These are phyloP conservation scores for Cymbidium sinense DNA, from an alignment of 106 monocot genomes.

Conservation along the genomic window DNA sequence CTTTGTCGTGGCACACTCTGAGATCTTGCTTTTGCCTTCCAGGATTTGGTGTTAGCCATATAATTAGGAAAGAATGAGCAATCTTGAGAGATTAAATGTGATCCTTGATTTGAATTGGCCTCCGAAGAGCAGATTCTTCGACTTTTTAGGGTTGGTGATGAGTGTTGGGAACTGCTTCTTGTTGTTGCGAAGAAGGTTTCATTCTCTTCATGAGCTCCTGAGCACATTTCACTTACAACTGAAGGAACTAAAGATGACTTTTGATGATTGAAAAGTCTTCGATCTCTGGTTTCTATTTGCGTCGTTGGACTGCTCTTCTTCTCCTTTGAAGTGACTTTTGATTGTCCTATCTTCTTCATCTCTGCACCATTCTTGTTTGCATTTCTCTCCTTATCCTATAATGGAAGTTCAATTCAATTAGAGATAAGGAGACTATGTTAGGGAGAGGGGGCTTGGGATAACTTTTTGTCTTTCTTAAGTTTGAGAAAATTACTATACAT, in stretches of 20 bases:
- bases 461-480: too few relatives aligned
- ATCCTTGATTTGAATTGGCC: not conserved
- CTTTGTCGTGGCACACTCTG: slow-evolving; percentile 43
- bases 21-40: slow-evolving; percentile 43
- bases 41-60: slow-evolving; percentile 58
- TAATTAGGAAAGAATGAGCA: slow-evolving; percentile 16
- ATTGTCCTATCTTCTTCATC: slow-evolving; percentile 21
- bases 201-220: slow-evolving; percentile 2
- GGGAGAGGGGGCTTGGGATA: too few relatives aligned
- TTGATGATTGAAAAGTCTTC: not conserved
- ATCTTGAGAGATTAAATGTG: too few relatives aligned
- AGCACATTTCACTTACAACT: not conserved
- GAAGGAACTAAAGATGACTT: not conserved
- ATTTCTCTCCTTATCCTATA: slow-evolving; percentile 19
- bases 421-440: too few relatives aligned
- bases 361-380: slow-evolving; percentile 13
- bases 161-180: too few relatives aligned
- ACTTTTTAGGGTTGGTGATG: not conserved
- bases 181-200: too few relatives aligned
- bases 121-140: slow-evolving; percentile 1
- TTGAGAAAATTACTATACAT: too few relatives aligned
- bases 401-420: too few relatives aligned
- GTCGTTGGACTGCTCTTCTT: slow-evolving; percentile 20
- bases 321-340: slow-evolving; percentile 23
- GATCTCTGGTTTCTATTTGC: slow-evolving; percentile 6